Evolutionary conservation across 768 basidiomycete species (phyloP).

Genomic region (Mycena haematopus): DNA sequence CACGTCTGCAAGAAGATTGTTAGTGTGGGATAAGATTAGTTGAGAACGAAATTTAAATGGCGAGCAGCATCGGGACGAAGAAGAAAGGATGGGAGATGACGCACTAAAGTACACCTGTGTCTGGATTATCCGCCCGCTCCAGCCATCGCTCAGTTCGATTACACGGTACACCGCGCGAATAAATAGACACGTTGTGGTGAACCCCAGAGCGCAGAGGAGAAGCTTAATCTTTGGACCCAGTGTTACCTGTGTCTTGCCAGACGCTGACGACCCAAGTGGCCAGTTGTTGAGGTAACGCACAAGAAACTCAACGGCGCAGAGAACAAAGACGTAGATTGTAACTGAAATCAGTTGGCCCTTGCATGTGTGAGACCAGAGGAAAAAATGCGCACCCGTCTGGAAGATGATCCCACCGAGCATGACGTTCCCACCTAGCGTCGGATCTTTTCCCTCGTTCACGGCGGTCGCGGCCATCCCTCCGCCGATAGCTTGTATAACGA

Average conservation of each 20-base stretch:
- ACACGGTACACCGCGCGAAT: constrained; percentile 42
- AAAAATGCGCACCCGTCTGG: constrained; percentile 23
- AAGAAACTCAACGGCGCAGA: constrained; percentile 49
- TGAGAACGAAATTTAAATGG: too few species aligned
- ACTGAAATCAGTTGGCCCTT: too few species aligned
- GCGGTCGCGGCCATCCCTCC: constrained; percentile 59
- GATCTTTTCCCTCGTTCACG: constrained; percentile 15
- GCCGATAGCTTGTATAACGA: constrained; percentile 70
- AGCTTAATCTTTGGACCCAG: neutral
- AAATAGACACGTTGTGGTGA: constrained; percentile 26
- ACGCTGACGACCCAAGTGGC: neutral
- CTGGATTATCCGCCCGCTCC: constrained; percentile 39
- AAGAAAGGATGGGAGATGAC: constrained; percentile 1
- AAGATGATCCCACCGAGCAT: constrained; percentile 30
- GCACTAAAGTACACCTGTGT: constrained; percentile 43
- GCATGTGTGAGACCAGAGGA: too few species aligned
- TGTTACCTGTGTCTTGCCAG: neutral
- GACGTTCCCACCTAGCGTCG: constrained; percentile 21
- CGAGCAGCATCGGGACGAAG: neutral
- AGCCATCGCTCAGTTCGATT: constrained; percentile 41
- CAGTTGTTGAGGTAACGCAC: constrained; percentile 38
- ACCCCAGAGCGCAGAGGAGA: constrained; percentile 10
- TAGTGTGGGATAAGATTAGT: too few species aligned
- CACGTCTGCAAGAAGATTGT: constrained; percentile 14
- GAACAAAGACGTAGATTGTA: constrained; percentile 18